Conservation (phyloP, 129 eudicot species). For the Tagetes patula region DNA sequence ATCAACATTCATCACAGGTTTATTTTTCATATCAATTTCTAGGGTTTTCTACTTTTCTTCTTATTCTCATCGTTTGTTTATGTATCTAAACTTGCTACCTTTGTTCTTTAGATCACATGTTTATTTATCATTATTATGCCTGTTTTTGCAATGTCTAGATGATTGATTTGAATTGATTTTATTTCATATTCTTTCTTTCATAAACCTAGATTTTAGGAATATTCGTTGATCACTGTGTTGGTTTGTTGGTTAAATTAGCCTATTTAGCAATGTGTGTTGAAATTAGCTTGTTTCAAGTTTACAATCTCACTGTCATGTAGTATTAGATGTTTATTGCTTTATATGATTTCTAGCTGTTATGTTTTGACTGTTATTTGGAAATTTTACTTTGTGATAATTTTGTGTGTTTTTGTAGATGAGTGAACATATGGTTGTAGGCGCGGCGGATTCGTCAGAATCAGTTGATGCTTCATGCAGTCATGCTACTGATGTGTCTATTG, state of each 20-base stretch:
- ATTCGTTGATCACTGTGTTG: not conserved
- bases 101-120: not conserved
- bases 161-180: not conserved
- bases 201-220: slow-evolving; percentile 20
- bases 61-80: not conserved
- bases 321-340: too few relatives aligned
- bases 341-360: too few relatives aligned
- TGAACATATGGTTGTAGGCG: slow-evolving; percentile 40
- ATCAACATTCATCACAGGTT: not conserved
- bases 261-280: slow-evolving; percentile 6
- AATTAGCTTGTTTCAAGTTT: not conserved
- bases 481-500: slow-evolving; percentile 24
- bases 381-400: not conserved
- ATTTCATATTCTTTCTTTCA: not conserved
- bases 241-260: slow-evolving; percentile 4
- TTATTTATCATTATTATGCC: not conserved
- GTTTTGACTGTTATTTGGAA: too few relatives aligned
- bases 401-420: not conserved
- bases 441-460: slow-evolving; percentile 30
- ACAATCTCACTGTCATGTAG: too few relatives aligned
- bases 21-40: slow-evolving; percentile 11
- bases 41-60: slow-evolving; percentile 19
- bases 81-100: not conserved
- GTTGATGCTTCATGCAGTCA: slow-evolving; percentile 17
- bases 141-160: not conserved